A percentile compares a stretch with the other conserved stretches of the same genome.
These are phyloP conservation scores for Scalesia atractyloides DNA, from an alignment of 129 eudicot species.

Conservation along the genomic window DNA sequence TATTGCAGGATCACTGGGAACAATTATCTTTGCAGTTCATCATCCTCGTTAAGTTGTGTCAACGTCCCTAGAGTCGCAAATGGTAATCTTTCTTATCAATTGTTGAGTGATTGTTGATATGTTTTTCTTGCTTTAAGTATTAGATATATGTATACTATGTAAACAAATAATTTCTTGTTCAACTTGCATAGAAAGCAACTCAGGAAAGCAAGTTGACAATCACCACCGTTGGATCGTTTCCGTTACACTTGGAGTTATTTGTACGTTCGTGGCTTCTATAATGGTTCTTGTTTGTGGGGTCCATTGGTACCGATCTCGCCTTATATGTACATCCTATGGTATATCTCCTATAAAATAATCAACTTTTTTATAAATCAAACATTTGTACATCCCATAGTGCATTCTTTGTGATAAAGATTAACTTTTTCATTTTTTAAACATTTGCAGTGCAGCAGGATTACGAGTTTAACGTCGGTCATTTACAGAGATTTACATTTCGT, in stretches of 20 bases:
- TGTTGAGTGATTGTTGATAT: not conserved
- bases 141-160: not conserved
- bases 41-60: constrained; percentile 58
- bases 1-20: constrained; percentile 76
- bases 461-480: constrained; percentile 72
- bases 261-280: constrained; percentile 60
- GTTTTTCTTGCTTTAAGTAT: not conserved
- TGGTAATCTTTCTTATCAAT: constrained; percentile 41
- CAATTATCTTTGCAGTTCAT: constrained; percentile 75
- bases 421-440: constrained; percentile 23
- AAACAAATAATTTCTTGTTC: constrained; percentile 8
- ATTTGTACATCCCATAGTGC: constrained; percentile 2
- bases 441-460: constrained; percentile 93
- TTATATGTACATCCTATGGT: constrained; percentile 70
- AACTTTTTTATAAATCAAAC: not conserved
- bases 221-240: constrained; percentile 59
- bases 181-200: constrained; percentile 44
- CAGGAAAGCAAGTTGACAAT: constrained; percentile 39
- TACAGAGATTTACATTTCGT: constrained; percentile 77
- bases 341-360: constrained; percentile 24
- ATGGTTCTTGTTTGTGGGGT: constrained; percentile 66
- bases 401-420: not conserved
- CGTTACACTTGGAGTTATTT: constrained; percentile 66
- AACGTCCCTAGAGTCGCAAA: constrained; percentile 48
- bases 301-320: constrained; percentile 78